Conservation (phyloP, 1,139 yeast genomes). For the Saccharomyces hybrid region DNA sequence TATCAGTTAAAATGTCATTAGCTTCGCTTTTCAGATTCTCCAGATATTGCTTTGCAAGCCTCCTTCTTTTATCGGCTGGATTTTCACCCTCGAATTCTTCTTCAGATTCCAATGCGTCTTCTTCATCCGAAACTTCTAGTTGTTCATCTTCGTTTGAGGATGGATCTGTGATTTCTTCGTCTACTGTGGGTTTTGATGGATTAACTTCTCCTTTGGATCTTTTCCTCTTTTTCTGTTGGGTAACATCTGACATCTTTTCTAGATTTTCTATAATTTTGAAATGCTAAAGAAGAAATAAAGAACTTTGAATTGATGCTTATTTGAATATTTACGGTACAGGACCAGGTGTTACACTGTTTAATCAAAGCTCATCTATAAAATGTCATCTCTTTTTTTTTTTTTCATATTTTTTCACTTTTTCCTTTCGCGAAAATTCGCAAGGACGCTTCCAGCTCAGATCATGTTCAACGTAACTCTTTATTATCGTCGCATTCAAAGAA, state of each 20-base stretch:
- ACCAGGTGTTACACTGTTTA: background rate
- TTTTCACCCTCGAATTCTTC: conserved; percentile 68
- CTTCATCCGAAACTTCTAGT: conserved; percentile 26
- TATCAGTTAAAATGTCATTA: conserved; percentile 32
- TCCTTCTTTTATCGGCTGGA: conserved; percentile 88
- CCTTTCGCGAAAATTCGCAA: background rate
- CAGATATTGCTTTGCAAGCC: conserved; percentile 87
- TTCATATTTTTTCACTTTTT: background rate
- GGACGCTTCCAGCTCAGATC: background rate
- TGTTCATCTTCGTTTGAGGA: conserved; percentile 31
- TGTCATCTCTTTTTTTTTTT: background rate
- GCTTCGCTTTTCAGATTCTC: conserved; percentile 63
- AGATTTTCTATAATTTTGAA: background rate
- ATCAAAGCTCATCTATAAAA: conserved; percentile 1
- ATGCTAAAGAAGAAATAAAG: background rate
- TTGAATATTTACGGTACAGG: background rate
- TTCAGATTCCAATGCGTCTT: conserved; percentile 49
- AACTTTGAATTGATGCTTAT: background rate
- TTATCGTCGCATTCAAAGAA: background rate
- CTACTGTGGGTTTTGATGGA: conserved; percentile 10
- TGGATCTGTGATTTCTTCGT: conserved; percentile 31
- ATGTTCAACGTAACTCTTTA: background rate
- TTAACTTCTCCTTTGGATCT: conserved; percentile 20
- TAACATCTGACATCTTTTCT: conserved; percentile 11
- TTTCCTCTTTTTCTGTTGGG: conserved; percentile 14